Evolutionary conservation across 129 eudicot species (phyloP), one percentile per base, ranked within the genome.

Genomic region (sunflower (Helianthus annuus)): DNA sequence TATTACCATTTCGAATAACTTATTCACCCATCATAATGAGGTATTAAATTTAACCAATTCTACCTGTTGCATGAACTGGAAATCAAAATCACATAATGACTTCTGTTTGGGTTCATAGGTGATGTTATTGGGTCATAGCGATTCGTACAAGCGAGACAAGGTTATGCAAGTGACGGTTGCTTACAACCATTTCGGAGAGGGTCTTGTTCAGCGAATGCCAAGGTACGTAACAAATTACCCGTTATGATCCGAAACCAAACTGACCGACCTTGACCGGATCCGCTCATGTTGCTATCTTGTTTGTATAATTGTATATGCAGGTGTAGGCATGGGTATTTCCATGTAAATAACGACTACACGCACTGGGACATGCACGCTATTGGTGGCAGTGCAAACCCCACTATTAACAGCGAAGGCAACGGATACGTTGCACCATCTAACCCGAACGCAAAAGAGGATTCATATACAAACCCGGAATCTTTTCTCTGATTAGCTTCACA

Each of bases 171-270:
- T 90, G 17, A 94, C 97, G 16, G 90, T 94, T 75, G 97, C 99
- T 10, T 94, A 82, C 88, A 94, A 94, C 75, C 99, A 94, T 85
- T 94, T 94, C 34, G 98, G 98, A 2, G 96, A 85, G 63, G 98
- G 97, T 6, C 89, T 94, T 61, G 86, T 94, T 53, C 99, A 94
- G 83, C 90, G 99, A 74, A 94, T 94, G 99, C 99, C 99, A 53
- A 93, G 98, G 98, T 92, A 84, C 48, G 6, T 14, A 58, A 32
- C 0, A 68, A 9, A 12, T 27, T 27, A 27, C 53, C 46, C 46
- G 46, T 22, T 57, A 57, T 57, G 63, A 57, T 57, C 63, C 14
- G 63, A 22, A 3, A 57, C 63, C 63, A 57, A 57, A 57, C 63
- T 13, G 1, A 9, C 38, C n/a, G 0, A 4, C 12, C 16, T 4